These are phyloP conservation scores for Magnusiomyces sp. DNA, from an alignment of 1,139 yeast genomes.

Conservation along the genomic window DNA sequence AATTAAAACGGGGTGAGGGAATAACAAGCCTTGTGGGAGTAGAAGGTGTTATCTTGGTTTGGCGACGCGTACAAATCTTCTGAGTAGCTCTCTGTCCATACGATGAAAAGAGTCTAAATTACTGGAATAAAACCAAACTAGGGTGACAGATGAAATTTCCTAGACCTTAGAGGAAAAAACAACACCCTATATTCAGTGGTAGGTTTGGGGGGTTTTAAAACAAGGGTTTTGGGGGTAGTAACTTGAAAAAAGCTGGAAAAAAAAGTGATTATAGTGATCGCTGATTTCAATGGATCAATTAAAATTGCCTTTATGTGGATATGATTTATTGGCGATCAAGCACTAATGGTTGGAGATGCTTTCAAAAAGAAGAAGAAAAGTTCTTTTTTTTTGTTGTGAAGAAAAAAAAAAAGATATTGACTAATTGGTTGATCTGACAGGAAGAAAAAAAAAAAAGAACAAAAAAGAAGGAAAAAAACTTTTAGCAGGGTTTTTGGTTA, in stretches of 20 bases:
- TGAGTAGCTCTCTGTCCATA: conserved; percentile 34
- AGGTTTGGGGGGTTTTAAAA: background rate
- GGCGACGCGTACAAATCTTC: conserved; percentile 35
- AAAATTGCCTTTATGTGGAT: no score
- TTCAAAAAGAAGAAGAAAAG: background rate
- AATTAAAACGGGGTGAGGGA: conserved; percentile 13
- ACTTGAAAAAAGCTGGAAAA: background rate
- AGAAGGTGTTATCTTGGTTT: conserved; percentile 34
- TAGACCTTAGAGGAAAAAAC: conserved; percentile 23
- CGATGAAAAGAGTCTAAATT: conserved; percentile 22
- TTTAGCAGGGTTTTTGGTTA: background rate
- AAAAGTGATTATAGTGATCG: background rate
- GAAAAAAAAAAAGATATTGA: background rate
- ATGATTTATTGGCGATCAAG: no score
- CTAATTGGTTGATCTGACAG: background rate
- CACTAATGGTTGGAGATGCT: background rate
- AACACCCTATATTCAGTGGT: conserved; percentile 19
- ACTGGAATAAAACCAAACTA: conserved; percentile 17
- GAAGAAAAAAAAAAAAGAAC: background rate
- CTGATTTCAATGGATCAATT: no score
- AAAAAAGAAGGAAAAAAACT: background rate
- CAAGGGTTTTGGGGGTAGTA: background rate
- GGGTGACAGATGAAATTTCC: conserved; percentile 22
- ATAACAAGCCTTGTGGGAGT: conserved; percentile 45
- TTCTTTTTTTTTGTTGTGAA: background rate